phyloP scores from a whole-genome alignment of 345 rosid genomes.

The Salix purpurea region DNA sequence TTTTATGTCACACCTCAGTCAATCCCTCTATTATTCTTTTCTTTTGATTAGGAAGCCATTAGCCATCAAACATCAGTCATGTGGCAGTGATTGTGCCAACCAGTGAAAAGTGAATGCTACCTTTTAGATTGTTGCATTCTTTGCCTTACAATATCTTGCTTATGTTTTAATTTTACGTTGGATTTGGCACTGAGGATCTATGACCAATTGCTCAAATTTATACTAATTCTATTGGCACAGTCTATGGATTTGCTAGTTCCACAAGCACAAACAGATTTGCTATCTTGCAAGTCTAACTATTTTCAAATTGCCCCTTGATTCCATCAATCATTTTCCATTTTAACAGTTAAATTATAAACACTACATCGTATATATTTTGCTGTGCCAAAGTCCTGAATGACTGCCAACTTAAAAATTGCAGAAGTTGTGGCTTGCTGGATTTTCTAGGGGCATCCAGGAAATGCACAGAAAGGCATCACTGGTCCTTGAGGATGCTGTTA shows the following conservation, averaged over 20 bases:
- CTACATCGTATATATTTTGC: neutral
- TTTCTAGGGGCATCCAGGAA: slow-evolving; percentile 98
- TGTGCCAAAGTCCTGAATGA: slow-evolving; percentile 6
- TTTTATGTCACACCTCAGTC: neutral
- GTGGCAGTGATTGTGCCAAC: neutral
- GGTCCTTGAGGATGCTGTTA: slow-evolving; percentile 99
- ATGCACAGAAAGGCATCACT: slow-evolving; percentile 98
- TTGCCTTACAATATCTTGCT: neutral
- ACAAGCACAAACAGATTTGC: neutral
- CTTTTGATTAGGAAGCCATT: neutral
- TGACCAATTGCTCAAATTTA: neutral
- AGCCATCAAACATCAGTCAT: neutral
- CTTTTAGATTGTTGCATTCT: neutral
- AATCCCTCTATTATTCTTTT: neutral
- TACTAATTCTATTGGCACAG: neutral
- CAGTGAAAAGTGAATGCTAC: neutral
- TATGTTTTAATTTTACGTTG: neutral
- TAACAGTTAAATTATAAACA: neutral
- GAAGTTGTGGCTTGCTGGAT: slow-evolving; percentile 99
- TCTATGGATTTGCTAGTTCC: neutral
- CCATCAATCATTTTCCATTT: neutral
- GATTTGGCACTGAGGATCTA: neutral
- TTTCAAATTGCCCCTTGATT: neutral
- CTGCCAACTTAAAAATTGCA: slow-evolving; percentile 34
- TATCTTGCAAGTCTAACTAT: neutral